Evolutionary conservation across 1,284 basidiomycete genomes (phyloP), one percentile per base, ranked within the genome.

Genomic region (Irpex sp.): DNA sequence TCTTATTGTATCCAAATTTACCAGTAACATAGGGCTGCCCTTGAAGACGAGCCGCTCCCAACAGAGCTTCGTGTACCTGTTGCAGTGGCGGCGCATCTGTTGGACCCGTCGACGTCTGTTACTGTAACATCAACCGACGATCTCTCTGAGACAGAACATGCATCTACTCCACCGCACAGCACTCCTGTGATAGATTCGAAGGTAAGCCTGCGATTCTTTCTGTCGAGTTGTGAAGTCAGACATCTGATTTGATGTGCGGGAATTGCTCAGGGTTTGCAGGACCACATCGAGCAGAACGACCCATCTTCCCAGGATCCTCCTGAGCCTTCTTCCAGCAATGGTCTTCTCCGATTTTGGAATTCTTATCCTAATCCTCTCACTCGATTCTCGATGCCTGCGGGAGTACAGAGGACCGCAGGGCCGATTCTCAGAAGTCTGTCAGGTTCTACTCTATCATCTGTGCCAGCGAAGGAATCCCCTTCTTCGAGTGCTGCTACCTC

Each of bases 11-110:
- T 34, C 5, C 31, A 55, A 40, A 60, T 58, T 64, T 11, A 62
- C 61, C 34, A 63, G 58, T 61, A 54, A 56, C 61, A 52, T 67
- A 73, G 75, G 71, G 67, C 67, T 57, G 65, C 82, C 68, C 81
- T 78, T 64, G 82, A 85, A 64, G 73, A 78, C 61, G 85, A 86
- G 54, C 73, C 77, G 40, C 75, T 91, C 37, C 89, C 89, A 34
- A 78, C 81, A 52, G 85, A 86, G 66, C 78, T 93, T 62, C 83
- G 78, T 68, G 72, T 73, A n/a, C 87, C 91, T 34, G 74, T 89
- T 59, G 90, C 83, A 7, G 79, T 90, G 66, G 82, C 90, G 13
- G 80, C 84, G 65, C 75, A 83, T 67, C 74, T 91, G 60, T 73
- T 86, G 64, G 84, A 87, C 68, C 75, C 54, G 13, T 56, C 78